These are phyloP conservation scores for Umbelopsis sp. DNA, from an alignment of 192 early-diverging fungal genomes.

Conservation along the genomic window DNA sequence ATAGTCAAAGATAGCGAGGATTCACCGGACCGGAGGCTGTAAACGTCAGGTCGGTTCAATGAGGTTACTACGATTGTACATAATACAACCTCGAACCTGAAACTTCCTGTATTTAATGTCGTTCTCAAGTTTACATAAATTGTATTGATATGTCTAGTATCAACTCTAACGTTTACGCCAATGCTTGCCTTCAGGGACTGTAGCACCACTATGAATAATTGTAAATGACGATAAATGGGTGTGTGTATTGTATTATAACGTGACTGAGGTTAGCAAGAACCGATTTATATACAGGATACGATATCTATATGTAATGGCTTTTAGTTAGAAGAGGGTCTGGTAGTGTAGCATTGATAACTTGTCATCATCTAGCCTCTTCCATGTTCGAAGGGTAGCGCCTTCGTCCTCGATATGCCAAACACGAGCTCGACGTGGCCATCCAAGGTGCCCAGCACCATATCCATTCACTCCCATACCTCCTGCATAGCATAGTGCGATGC, in stretches of 20 bases:
- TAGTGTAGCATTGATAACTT: conserved; percentile 35
- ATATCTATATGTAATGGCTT: not conserved
- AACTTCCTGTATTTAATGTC: not conserved
- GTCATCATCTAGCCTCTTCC: conserved; percentile 46
- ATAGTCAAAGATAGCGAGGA: conserved; percentile 80
- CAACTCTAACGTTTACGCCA: no score
- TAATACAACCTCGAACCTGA: not conserved
- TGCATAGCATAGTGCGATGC: conserved; percentile 47
- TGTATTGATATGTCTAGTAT: not conserved
- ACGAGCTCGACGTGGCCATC: conserved; percentile 40
- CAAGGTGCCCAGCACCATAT: conserved; percentile 37
- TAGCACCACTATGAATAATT: no score
- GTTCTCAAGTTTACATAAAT: not conserved
- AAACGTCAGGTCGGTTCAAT: not conserved
- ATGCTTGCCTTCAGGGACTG: no score
- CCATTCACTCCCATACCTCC: conserved; percentile 45
- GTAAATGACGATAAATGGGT: no score
- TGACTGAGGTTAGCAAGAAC: no score
- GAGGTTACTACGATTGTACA: not conserved
- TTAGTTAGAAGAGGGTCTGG: conserved; percentile 37
- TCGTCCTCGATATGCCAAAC: conserved; percentile 37
- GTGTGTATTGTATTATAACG: no score
- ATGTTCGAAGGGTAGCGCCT: conserved; percentile 42
- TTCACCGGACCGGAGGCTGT: conserved; percentile 63
- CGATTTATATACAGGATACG: not conserved